Conservation (phyloP, 371 early-diverging fungal species). For the Blakeslea trispora region DNA sequence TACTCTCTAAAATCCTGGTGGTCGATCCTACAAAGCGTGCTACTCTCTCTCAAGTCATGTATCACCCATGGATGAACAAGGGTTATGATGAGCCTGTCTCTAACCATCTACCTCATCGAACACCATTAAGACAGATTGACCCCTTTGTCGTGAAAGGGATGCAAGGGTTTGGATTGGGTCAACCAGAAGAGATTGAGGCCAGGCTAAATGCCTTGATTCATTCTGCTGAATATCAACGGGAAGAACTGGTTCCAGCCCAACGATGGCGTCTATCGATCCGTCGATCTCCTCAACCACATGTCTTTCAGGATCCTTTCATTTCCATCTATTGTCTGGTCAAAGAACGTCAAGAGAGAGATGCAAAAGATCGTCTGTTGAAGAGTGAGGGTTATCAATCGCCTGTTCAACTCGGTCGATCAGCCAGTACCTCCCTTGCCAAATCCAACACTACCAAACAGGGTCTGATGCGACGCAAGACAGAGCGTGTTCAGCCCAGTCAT, state of each 20-base stretch:
- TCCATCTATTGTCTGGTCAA: constrained; percentile 87
- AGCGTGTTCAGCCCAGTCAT: constrained; percentile 27
- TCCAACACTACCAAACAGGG: neutral
- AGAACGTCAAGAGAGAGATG: constrained; percentile 59
- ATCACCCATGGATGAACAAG: constrained; percentile 77
- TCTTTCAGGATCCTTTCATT: constrained; percentile 65
- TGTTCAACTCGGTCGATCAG: constrained; percentile 26
- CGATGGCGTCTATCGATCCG: neutral
- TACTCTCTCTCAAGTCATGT: constrained; percentile 57
- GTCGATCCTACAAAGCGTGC: constrained; percentile 62
- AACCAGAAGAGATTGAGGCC: constrained; percentile 30
- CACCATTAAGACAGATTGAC: constrained; percentile 32
- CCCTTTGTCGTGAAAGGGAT: constrained; percentile 39
- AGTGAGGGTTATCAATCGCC: constrained; percentile 22
- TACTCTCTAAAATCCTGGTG: constrained; percentile 69
- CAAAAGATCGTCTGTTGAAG: constrained; percentile 10
- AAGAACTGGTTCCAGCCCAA: constrained; percentile 28
- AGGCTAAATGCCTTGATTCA: constrained; percentile 34
- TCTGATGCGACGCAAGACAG: constrained; percentile 23
- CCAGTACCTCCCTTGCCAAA: constrained; percentile 25
- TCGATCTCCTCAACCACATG: constrained; percentile 17
- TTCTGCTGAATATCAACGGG: constrained; percentile 36
- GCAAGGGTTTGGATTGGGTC: constrained; percentile 50
- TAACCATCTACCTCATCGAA: constrained; percentile 42
- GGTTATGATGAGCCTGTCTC: constrained; percentile 53